phyloP scores from a whole-genome alignment of 2,329 filamentous ascomycete species.

The Rhynchosporium agropyri region DNA sequence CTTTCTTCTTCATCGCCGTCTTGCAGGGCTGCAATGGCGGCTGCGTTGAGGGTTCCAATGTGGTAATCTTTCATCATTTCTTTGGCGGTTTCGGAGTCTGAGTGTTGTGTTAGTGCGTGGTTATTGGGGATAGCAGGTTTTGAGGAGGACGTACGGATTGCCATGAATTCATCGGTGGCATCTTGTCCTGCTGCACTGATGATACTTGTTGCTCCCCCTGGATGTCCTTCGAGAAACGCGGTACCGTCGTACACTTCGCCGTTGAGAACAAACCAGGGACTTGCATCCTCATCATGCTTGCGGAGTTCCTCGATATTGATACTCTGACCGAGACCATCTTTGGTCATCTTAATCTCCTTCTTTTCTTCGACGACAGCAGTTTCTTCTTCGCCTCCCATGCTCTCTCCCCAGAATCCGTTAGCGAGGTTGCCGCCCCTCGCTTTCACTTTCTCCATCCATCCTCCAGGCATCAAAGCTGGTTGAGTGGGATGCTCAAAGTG shows the following conservation, averaged over 20 bases:
- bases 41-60: conserved; percentile 73
- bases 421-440: conserved; percentile 76
- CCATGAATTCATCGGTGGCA: conserved; percentile 84
- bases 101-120: conserved; percentile 17
- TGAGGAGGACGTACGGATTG: conserved; percentile 71
- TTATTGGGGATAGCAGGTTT: background rate
- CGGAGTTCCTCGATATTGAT: conserved; percentile 75
- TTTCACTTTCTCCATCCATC: conserved; percentile 94
- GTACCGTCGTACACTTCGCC: conserved; percentile 90
- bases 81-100: conserved; percentile 90
- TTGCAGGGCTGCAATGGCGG: conserved; percentile 57
- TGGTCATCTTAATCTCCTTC: conserved; percentile 77
- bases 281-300: conserved; percentile 63
- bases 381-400: conserved; percentile 54
- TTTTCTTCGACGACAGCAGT: conserved; percentile 52
- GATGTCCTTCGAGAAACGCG: conserved; percentile 76
- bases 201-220: conserved; percentile 85
- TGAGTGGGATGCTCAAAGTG: conserved; percentile 89
- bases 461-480: conserved; percentile 73
- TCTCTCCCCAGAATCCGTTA: conserved; percentile 86
- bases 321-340: conserved; percentile 60
- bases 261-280: conserved; percentile 86
- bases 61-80: conserved; percentile 86
- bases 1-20: conserved; percentile 44
- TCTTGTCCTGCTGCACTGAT: conserved; percentile 80